Evolutionary conservation across 441 rosid species (phyloP).

Genomic region (Brassica hybrid): DNA sequence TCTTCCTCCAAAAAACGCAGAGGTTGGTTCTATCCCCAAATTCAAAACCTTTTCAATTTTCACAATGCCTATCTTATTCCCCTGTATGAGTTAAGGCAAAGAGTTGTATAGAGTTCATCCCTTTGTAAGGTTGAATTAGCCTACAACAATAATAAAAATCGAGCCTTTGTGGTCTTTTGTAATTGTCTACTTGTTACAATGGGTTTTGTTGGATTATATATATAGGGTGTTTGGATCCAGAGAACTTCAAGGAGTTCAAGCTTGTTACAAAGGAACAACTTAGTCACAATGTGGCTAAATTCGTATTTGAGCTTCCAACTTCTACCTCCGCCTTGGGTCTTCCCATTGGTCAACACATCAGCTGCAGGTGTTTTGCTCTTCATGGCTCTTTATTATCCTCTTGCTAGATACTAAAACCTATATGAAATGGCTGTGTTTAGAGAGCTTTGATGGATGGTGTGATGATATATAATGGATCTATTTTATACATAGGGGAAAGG

Average conservation of each 20-base stretch:
- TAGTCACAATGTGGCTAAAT: conserved; percentile 96
- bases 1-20: conserved; percentile 64
- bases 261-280: conserved; percentile 75
- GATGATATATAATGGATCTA: not conserved
- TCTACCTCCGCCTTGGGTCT: conserved; percentile 87
- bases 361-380: conserved; percentile 75
- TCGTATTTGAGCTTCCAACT: conserved; percentile 74
- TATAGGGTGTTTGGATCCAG: conserved; percentile 80
- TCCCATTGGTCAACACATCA: conserved; percentile 94
- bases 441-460: conserved; percentile 3
- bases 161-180: not conserved
- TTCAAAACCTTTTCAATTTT: not conserved
- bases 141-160: not conserved
- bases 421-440: conserved; percentile 20
- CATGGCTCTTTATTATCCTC: not conserved
- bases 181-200: conserved; percentile 2
- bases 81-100: not conserved
- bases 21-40: conserved; percentile 16
- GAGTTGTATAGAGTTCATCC: not conserved
- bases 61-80: conserved; percentile 11
- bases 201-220: not conserved
- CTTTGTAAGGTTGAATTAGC: not conserved
- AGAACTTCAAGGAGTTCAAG: conserved; percentile 86
- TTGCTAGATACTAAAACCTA: not conserved
- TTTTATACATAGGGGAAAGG: conserved; percentile 73